Conservation (phyloP, 164 flowering plant species). For the Stephania cephalantha region DNA sequence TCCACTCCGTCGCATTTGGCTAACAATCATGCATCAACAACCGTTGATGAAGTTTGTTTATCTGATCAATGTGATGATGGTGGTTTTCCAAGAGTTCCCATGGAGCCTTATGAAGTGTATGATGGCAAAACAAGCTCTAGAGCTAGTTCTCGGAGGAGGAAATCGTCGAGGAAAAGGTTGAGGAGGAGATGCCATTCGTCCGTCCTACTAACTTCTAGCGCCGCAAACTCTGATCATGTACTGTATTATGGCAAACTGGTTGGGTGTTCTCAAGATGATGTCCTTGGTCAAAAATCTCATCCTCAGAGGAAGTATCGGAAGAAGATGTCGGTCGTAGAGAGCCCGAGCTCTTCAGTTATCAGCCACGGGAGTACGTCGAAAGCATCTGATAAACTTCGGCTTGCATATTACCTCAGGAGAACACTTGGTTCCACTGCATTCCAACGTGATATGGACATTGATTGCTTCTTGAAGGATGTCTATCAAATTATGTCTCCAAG, state of each 20-base stretch:
- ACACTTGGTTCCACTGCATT: background rate
- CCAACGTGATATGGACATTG: constrained; percentile 2
- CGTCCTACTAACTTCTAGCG: constrained; percentile 5
- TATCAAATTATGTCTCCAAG: constrained; percentile 4
- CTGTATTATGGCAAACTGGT: constrained; percentile 18
- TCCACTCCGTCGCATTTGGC: constrained; percentile 11
- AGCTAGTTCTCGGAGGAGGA: constrained; percentile 20
- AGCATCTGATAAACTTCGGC: background rate
- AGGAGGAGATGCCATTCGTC: constrained; percentile 29
- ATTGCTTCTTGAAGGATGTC: constrained; percentile 19
- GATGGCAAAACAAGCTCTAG: constrained; percentile 19
- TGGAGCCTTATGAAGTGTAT: constrained; percentile 7
- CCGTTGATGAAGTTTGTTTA: background rate
- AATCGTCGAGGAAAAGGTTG: constrained; percentile 20
- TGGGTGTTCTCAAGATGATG: constrained; percentile 9
- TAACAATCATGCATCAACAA: too few relatives aligned
- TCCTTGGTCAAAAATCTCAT: background rate
- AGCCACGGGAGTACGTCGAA: background rate
- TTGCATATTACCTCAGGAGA: constrained; percentile 2
- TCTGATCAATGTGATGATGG: constrained; percentile 6
- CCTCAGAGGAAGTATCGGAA: constrained; percentile 8
- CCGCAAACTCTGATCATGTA: constrained; percentile 26
- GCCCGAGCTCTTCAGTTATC: background rate
- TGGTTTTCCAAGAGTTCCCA: background rate
- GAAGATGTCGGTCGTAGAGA: constrained; percentile 2